A percentile compares a stretch with the other conserved stretches of the same genome.
phyloP scores from a whole-genome alignment of 2,329 filamentous ascomycete species.

The Fusarium mexicanum region DNA sequence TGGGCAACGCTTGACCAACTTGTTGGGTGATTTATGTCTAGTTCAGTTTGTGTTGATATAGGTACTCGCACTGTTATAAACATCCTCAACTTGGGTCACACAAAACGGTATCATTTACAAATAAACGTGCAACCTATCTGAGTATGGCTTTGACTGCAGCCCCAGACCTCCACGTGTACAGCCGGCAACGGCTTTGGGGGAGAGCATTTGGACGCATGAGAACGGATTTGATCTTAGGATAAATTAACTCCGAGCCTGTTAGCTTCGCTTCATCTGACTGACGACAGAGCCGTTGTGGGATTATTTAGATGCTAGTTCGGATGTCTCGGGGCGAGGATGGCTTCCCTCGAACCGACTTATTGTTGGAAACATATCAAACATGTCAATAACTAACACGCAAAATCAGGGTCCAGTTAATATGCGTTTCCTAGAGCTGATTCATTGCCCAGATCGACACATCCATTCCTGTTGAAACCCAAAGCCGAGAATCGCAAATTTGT shows the following conservation, averaged over 20 bases:
- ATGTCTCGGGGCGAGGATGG: conserved; percentile 17
- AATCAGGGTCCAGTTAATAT: neutral
- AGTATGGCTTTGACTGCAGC: conserved; percentile 11
- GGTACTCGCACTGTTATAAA: neutral
- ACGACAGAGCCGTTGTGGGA: neutral
- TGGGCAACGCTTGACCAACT: neutral
- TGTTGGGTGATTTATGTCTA: neutral
- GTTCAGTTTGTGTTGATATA: neutral
- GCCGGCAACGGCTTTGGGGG: neutral
- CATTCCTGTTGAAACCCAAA: conserved; percentile 1
- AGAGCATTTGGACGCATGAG: conserved; percentile 15
- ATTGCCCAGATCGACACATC: conserved; percentile 4
- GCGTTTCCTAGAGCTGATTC: neutral
- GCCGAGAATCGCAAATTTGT: conserved; percentile 1
- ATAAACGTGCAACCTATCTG: neutral
- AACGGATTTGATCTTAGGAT: neutral
- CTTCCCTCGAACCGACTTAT: neutral
- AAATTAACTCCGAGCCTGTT: neutral
- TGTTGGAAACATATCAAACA: neutral
- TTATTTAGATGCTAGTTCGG: conserved; percentile 1
- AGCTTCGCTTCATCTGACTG: conserved; percentile 2
- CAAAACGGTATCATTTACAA: neutral
- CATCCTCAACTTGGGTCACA: neutral
- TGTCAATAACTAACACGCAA: neutral
- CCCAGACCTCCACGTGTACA: conserved; percentile 29